phyloP scores from a whole-genome alignment of 148 eudicot genomes.

The Persicaria maculosa region DNA sequence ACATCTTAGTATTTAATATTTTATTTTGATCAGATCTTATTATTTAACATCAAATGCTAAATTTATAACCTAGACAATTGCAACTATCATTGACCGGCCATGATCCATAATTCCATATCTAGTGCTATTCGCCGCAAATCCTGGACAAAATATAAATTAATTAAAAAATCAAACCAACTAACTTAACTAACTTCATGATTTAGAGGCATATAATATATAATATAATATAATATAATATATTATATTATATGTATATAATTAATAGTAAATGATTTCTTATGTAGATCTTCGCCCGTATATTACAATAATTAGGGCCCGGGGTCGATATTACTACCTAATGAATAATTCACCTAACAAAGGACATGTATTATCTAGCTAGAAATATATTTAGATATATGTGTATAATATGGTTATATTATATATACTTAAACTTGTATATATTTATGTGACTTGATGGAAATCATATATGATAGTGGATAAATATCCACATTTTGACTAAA shows the following conservation, averaged over 20 bases:
- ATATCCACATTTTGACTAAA: too few species aligned
- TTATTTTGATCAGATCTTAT: too few species aligned
- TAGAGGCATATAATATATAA: not conserved
- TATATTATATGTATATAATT: too few species aligned
- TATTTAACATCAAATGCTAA: too few species aligned
- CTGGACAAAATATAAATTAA: not conserved
- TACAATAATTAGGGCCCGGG: not conserved
- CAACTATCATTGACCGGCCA: not conserved
- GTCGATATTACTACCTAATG: not conserved
- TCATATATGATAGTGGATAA: too few species aligned
- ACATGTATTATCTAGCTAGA: too few species aligned
- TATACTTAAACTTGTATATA: too few species aligned
- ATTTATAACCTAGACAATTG: not conserved
- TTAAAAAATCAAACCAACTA: not conserved
- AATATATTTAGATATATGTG: too few species aligned
- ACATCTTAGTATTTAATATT: too few species aligned
- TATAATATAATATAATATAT: too few species aligned
- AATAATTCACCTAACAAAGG: not conserved
- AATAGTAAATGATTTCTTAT: not conserved
- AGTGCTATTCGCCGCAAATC: slow-evolving; percentile 9
- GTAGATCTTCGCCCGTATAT: not conserved
- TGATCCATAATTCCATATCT: not conserved
- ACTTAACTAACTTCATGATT: slow-evolving; percentile 7
- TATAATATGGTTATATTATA: too few species aligned
- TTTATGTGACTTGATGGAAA: too few species aligned